These are phyloP conservation scores for Sordariomycetes sp. DNA, from an alignment of 2,329 filamentous ascomycete species.

Conservation along the genomic window DNA sequence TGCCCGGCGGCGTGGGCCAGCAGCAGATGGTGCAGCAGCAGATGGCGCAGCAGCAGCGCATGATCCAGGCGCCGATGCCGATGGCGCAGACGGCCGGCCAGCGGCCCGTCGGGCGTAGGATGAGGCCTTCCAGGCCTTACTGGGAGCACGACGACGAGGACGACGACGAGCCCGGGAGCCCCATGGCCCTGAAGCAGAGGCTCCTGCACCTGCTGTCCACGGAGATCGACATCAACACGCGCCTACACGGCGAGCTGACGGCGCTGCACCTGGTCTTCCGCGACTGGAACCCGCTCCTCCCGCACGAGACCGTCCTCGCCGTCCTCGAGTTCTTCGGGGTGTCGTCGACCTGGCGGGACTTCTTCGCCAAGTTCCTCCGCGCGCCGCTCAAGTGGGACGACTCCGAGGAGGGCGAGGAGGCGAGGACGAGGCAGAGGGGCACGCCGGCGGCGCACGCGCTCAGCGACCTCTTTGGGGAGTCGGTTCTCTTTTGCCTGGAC, in stretches of 20 bases:
- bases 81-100: too few species aligned
- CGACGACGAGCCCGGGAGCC: slow-evolving; percentile 14
- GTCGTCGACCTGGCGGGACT: slow-evolving; percentile 40
- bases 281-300: slow-evolving; percentile 29
- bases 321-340: slow-evolving; percentile 50
- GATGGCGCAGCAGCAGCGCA: background rate
- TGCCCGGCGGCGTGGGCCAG: slow-evolving; percentile 3
- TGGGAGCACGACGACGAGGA: background rate
- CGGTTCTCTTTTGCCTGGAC: slow-evolving; percentile 53
- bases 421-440: slow-evolving; percentile 39
- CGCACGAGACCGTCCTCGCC: slow-evolving; percentile 46
- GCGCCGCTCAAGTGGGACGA: slow-evolving; percentile 47
- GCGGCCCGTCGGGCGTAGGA: too few species aligned
- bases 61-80: background rate
- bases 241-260: slow-evolving; percentile 31
- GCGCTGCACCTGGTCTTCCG: slow-evolving; percentile 35
- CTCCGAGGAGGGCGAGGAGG: slow-evolving; percentile 32
- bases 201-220: slow-evolving; percentile 36
- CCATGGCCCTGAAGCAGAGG: slow-evolving; percentile 32
- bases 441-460: slow-evolving; percentile 49
- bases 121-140: background rate
- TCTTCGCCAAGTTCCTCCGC: slow-evolving; percentile 49
- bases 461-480: slow-evolving; percentile 49
- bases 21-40: background rate
- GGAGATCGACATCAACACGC: slow-evolving; percentile 32